Conservation (phyloP, 1,139 yeast species). For the Debaryomyces subglobosus region DNA sequence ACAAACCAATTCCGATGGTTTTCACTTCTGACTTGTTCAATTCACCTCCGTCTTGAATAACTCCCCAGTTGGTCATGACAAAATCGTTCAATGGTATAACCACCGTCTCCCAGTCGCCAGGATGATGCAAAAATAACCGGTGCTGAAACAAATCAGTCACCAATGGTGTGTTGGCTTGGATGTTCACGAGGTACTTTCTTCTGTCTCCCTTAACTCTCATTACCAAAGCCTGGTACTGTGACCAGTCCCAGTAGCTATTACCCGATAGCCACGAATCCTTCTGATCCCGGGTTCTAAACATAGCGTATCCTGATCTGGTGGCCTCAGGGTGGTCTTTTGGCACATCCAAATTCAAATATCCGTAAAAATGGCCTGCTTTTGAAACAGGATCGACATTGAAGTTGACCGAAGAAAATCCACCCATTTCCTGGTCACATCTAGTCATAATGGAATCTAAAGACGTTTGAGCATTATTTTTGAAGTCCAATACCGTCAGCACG, state of each 20-base stretch:
- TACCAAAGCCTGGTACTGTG: constrained; percentile 57
- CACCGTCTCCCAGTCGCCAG: constrained; percentile 86
- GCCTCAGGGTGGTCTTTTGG: constrained; percentile 73
- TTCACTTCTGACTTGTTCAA: constrained; percentile 67
- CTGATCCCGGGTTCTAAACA: constrained; percentile 78
- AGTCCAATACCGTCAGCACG: constrained; percentile 55
- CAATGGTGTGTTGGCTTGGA: constrained; percentile 79
- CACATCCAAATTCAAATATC: constrained; percentile 71
- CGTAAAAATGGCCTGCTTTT: constrained; percentile 63
- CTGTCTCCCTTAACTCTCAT: constrained; percentile 75
- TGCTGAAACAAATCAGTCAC: constrained; percentile 84
- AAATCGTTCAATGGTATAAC: constrained; percentile 76
- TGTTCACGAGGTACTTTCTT: constrained; percentile 74
- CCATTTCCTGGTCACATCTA: constrained; percentile 72
- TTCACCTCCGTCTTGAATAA: constrained; percentile 66
- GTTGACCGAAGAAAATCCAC: constrained; percentile 74
- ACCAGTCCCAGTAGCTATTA: constrained; percentile 65
- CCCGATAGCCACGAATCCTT: constrained; percentile 52
- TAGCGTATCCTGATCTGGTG: constrained; percentile 78
- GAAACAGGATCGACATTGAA: constrained; percentile 44
- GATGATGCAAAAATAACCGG: constrained; percentile 69
- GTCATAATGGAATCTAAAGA: constrained; percentile 53
- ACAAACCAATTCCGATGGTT: constrained; percentile 77
- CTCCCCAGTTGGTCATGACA: constrained; percentile 83
- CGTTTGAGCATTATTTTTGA: constrained; percentile 47